phyloP scores from a whole-genome alignment of 306 rosid species.

The Canavalia gladiata region DNA sequence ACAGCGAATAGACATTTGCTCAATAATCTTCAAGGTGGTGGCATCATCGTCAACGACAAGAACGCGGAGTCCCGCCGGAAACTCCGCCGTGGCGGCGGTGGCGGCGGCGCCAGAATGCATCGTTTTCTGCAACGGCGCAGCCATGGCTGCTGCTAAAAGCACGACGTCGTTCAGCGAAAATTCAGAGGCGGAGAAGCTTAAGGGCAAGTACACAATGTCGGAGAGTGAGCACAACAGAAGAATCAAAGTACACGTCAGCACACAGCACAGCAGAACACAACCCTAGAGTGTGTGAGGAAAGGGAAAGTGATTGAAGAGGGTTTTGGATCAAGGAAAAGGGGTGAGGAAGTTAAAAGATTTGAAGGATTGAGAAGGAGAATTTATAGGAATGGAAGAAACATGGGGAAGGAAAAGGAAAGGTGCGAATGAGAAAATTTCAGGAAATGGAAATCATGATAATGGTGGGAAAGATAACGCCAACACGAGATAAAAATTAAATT shows the following conservation, averaged over 20 bases:
- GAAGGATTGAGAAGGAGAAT: background rate
- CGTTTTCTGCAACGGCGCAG: slow-evolving; percentile 62
- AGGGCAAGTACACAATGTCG: background rate
- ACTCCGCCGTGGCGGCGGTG: slow-evolving; percentile 24
- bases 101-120: slow-evolving; percentile 49
- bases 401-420: slow-evolving; percentile 8
- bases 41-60: slow-evolving; percentile 80
- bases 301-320: background rate
- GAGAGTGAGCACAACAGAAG: slow-evolving; percentile 1
- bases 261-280: background rate
- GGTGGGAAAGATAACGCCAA: slow-evolving; percentile 2
- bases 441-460: background rate
- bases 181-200: background rate
- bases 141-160: slow-evolving; percentile 41
- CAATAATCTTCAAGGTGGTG: slow-evolving; percentile 63
- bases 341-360: background rate
- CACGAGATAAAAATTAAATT: background rate
- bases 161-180: slow-evolving; percentile 34
- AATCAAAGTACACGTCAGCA: background rate
- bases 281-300: background rate
- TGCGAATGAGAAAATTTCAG: background rate
- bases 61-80: slow-evolving; percentile 77
- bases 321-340: background rate
- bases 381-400: background rate
- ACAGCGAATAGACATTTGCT: slow-evolving; percentile 73